These are phyloP conservation scores for Tarenaya hassleriana DNA, from an alignment of 345 rosid species.

Conservation along the genomic window DNA sequence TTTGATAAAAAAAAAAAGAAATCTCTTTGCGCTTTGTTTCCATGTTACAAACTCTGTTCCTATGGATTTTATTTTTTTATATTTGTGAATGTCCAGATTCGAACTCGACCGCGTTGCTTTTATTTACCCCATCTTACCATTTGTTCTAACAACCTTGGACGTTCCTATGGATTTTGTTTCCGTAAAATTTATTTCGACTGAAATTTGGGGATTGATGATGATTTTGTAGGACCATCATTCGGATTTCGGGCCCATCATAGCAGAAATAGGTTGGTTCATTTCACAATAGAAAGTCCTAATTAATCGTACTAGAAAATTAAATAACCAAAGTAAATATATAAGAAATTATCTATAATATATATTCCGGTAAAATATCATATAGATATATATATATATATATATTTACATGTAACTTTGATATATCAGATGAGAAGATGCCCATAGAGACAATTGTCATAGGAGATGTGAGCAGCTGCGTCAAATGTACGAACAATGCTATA, in stretches of 20 bases:
- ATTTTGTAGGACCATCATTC: slow-evolving; percentile 24
- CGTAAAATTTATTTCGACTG: too few relatives aligned
- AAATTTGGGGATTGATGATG: too few relatives aligned
- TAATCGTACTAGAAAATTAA: too few relatives aligned
- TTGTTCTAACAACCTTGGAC: too few relatives aligned
- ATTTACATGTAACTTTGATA: not conserved
- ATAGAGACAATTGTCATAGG: slow-evolving; percentile 40
- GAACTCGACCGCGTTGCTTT: too few relatives aligned
- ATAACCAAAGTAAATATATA: not conserved
- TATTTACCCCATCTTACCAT: too few relatives aligned
- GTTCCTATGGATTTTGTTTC: not conserved
- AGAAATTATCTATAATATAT: not conserved
- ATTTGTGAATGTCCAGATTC: too few relatives aligned
- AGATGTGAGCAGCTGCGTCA: slow-evolving; percentile 31
- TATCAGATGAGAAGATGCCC: slow-evolving; percentile 30
- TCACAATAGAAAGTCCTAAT: too few relatives aligned
- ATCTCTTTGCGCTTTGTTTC: too few relatives aligned
- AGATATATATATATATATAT: not conserved
- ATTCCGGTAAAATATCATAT: not conserved
- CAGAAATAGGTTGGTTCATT: slow-evolving; percentile 30
- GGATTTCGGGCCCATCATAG: slow-evolving; percentile 31
- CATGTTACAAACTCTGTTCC: too few relatives aligned
- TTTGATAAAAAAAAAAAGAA: too few relatives aligned
- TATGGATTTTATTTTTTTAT: too few relatives aligned
- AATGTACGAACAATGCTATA: slow-evolving; percentile 12